These are phyloP conservation scores for Vanrija sp. DNA, from an alignment of 1,284 basidiomycete genomes.

Conservation along the genomic window DNA sequence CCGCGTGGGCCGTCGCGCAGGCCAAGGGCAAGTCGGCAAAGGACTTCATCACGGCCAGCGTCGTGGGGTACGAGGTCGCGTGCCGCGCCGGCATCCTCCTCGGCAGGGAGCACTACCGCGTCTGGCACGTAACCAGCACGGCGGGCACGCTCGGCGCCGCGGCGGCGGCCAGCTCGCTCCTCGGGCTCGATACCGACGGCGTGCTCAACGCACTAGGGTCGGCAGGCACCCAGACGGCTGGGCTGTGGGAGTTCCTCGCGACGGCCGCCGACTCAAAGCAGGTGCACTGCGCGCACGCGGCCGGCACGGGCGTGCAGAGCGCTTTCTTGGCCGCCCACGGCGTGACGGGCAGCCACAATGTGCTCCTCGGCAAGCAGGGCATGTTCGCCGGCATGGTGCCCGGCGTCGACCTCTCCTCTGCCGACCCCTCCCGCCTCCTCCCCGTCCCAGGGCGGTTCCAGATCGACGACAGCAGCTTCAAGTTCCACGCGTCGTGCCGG, in stretches of 20 bases:
- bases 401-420: not conserved
- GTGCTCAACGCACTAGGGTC: conserved; percentile 1
- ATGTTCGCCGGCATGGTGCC: conserved; percentile 3
- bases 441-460: conserved; percentile 1
- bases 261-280: conserved; percentile 5
- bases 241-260: conserved; percentile 7
- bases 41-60: conserved; percentile 1
- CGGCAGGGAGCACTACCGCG: conserved; percentile 2
- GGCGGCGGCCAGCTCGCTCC: not conserved
- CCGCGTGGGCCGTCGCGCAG: conserved; percentile 6
- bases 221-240: conserved; percentile 3
- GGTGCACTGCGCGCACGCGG: conserved; percentile 7
- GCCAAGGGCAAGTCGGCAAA: not conserved
- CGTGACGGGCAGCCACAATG: conserved; percentile 3
- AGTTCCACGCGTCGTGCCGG: conserved; percentile 9
- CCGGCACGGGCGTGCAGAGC: conserved; percentile 2
- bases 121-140: conserved; percentile 3
- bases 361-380: conserved; percentile 5
- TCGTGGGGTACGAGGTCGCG: conserved; percentile 6
- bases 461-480: conserved; percentile 6
- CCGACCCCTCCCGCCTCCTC: not conserved
- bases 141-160: conserved; percentile 7
- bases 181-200: conserved; percentile 2
- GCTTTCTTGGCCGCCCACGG: conserved; percentile 5
- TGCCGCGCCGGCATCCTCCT: conserved; percentile 4